A percentile compares a stretch with the other conserved stretches of the same genome.
These are phyloP conservation scores for Saksenaea oblongispora DNA, from an alignment of 371 early-diverging fungal genomes.

Conservation along the genomic window DNA sequence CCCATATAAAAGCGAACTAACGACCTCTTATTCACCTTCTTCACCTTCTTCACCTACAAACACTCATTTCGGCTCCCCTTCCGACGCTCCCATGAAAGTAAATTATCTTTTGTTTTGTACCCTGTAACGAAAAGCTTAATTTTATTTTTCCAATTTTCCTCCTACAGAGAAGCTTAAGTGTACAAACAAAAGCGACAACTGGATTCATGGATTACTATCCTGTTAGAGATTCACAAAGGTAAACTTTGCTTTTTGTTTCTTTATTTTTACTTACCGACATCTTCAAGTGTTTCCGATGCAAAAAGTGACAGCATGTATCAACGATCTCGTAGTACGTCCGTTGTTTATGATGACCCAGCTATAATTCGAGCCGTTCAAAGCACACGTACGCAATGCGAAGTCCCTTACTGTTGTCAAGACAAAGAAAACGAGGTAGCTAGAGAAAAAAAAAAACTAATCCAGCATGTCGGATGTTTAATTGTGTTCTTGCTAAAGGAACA, in stretches of 20 bases:
- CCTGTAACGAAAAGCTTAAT: neutral
- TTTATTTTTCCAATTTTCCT: neutral
- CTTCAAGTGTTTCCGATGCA: slow-evolving; percentile 12
- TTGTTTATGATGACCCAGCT: slow-evolving; percentile 36
- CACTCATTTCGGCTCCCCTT: neutral
- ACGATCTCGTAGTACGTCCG: slow-evolving; percentile 25
- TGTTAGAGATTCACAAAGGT: neutral
- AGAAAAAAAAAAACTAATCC: neutral
- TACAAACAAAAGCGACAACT: neutral
- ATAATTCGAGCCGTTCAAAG: slow-evolving; percentile 24
- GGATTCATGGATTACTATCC: neutral
- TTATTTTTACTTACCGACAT: slow-evolving; percentile 1
- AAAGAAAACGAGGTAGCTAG: neutral
- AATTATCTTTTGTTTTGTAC: neutral
- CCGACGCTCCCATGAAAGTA: neutral
- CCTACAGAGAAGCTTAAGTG: neutral
- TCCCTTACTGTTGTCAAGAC: neutral
- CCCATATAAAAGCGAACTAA: neutral
- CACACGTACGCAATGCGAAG: neutral
- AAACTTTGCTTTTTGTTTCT: slow-evolving; percentile 3
- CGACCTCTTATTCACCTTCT: neutral
- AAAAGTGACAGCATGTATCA: slow-evolving; percentile 19
- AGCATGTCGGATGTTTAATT: neutral
- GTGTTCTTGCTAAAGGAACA: neutral
- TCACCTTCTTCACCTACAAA: neutral